Conservation (phyloP, 305 asterid genomes). For the Fraxinus sp. region DNA sequence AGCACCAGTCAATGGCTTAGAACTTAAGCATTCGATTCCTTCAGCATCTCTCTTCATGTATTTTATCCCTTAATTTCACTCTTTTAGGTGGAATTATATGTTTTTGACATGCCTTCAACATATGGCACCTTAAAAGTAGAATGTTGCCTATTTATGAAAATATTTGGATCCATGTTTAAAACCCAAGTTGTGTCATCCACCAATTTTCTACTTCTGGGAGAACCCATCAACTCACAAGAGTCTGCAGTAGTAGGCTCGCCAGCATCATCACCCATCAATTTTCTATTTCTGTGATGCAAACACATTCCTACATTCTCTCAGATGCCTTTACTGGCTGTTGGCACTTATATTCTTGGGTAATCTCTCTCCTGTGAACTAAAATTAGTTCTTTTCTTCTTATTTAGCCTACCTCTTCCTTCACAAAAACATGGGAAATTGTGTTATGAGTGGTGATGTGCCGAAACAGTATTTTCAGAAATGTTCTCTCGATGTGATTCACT, state of each 20-base stretch:
- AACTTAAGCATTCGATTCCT: background rate
- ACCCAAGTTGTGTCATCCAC: background rate
- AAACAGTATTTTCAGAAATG: background rate
- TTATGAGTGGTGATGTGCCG: background rate
- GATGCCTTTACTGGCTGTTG: background rate
- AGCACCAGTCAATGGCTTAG: background rate
- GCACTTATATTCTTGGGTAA: background rate
- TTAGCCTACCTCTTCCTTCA: background rate
- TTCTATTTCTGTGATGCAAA: background rate
- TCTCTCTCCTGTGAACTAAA: background rate
- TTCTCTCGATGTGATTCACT: background rate
- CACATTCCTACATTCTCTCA: background rate
- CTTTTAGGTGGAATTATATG: background rate
- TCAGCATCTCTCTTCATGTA: background rate
- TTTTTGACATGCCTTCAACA: background rate
- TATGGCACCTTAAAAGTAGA: background rate
- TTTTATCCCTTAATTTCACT: background rate
- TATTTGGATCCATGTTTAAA: background rate
- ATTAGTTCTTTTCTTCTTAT: background rate
- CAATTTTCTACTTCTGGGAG: background rate
- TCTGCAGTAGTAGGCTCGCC: background rate
- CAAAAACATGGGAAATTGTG: background rate
- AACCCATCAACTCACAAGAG: background rate
- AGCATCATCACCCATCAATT: background rate
- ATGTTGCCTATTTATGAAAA: background rate